These are phyloP conservation scores for Trifolium repens DNA, from an alignment of 306 rosid species.

Conservation along the genomic window DNA sequence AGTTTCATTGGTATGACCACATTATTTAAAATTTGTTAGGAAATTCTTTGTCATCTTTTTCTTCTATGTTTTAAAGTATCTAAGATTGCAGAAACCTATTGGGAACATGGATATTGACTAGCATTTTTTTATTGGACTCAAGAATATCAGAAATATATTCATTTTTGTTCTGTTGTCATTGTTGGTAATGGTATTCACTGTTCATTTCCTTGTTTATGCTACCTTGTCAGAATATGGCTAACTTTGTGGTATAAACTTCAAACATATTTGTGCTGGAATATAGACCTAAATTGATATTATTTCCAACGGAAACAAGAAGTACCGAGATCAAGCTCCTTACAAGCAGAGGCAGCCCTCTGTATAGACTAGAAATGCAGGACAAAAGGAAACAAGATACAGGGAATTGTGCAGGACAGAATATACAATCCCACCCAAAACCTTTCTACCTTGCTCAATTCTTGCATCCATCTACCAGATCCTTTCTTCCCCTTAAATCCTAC, in stretches of 20 bases:
- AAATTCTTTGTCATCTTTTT: conserved; percentile 3
- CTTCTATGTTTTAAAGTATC: conserved; percentile 18
- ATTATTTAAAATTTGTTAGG: neutral
- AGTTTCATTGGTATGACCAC: conserved; percentile 31
- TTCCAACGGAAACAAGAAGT: conserved; percentile 18
- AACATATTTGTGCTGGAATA: conserved; percentile 21
- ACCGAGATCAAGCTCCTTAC: neutral
- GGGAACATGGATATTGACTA: conserved; percentile 28
- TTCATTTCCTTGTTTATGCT: conserved; percentile 12
- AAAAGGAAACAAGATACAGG: conserved; percentile 19
- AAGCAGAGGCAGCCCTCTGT: neutral
- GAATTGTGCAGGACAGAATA: conserved; percentile 1
- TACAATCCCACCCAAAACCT: conserved; percentile 11
- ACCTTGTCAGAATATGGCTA: conserved; percentile 18
- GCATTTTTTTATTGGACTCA: conserved; percentile 15
- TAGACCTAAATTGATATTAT: conserved; percentile 12
- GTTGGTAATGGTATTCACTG: neutral
- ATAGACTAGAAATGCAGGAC: conserved; percentile 10
- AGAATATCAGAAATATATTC: neutral
- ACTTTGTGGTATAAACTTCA: conserved; percentile 8
- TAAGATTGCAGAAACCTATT: conserved; percentile 7
- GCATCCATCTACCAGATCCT: neutral
- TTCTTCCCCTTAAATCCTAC: neutral
- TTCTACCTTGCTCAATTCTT: conserved; percentile 1
- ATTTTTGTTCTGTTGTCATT: conserved; percentile 20